phyloP scores from a whole-genome alignment of 495 filamentous ascomycete species.

The Neurospora sp. region DNA sequence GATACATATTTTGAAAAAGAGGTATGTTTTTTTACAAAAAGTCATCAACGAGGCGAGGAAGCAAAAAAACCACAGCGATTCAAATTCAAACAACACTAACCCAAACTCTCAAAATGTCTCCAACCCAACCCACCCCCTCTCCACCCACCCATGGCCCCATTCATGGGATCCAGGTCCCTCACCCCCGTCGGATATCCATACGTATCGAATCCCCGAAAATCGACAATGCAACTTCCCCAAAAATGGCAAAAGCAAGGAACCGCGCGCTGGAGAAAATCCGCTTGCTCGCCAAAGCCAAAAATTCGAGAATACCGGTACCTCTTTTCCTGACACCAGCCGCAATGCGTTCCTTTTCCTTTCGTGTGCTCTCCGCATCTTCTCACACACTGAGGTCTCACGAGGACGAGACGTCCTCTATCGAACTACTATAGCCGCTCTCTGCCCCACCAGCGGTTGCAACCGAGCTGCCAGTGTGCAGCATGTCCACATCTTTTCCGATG shows the following conservation, averaged over 20 bases:
- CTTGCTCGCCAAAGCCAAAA: not conserved
- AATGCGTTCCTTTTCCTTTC: not conserved
- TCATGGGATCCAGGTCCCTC: not conserved
- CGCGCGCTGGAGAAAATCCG: not conserved
- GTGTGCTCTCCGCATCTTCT: not conserved
- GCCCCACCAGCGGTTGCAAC: slow-evolving; percentile 35
- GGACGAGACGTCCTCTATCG: slow-evolving; percentile 20
- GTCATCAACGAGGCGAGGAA: not conserved
- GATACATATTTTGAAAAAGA: not conserved
- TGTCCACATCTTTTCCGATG: slow-evolving; percentile 3
- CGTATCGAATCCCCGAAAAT: not conserved
- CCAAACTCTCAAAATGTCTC: not conserved
- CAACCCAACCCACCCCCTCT: not conserved
- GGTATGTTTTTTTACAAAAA: not conserved
- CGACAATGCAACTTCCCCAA: not conserved
- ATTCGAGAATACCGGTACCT: not conserved
- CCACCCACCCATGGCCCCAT: not conserved
- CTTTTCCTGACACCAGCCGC: not conserved
- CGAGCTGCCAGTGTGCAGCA: too few species aligned
- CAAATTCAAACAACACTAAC: not conserved
- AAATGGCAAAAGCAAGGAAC: not conserved
- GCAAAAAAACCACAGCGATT: not conserved
- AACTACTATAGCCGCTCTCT: slow-evolving; percentile 31
- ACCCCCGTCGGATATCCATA: not conserved
- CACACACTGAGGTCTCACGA: not conserved